phyloP scores from a whole-genome alignment of 202 grass and related monocot species.

The Digitaria exilis region DNA sequence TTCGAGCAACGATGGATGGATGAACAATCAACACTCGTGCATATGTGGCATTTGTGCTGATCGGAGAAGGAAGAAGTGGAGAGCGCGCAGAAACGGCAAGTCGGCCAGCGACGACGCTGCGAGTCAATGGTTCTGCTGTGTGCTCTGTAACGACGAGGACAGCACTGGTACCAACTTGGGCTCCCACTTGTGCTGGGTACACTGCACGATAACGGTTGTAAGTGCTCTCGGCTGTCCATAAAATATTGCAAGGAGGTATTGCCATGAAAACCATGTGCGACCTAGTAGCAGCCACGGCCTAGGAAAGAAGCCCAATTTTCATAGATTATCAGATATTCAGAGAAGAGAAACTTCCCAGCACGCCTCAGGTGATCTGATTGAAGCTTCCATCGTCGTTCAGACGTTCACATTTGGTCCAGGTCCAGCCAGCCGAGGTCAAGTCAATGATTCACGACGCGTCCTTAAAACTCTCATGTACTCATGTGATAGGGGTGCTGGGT shows the following conservation, averaged over 20 bases:
- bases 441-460: not conserved
- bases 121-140: not conserved
- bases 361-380: too few species aligned
- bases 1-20: not conserved
- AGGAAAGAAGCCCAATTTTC: not conserved
- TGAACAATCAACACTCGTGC: not conserved
- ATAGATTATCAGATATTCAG: not conserved
- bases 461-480: too few species aligned
- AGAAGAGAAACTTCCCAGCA: not conserved
- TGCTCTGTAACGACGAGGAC: not conserved
- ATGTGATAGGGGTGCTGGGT: too few species aligned
- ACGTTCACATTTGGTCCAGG: not conserved
- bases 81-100: not conserved
- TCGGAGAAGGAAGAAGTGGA: conserved; percentile 2
- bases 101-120: not conserved
- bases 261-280: not conserved
- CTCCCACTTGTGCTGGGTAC: not conserved
- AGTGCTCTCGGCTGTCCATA: not conserved
- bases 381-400: too few species aligned
- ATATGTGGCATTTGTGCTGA: not conserved
- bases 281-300: not conserved
- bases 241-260: not conserved
- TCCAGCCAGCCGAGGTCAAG: not conserved
- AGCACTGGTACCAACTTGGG: not conserved
- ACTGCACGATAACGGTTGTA: not conserved